A percentile compares a stretch with the other conserved stretches of the same genome.
phyloP scores from a whole-genome alignment of 768 basidiomycete species.

The Tulasnella sp. region DNA sequence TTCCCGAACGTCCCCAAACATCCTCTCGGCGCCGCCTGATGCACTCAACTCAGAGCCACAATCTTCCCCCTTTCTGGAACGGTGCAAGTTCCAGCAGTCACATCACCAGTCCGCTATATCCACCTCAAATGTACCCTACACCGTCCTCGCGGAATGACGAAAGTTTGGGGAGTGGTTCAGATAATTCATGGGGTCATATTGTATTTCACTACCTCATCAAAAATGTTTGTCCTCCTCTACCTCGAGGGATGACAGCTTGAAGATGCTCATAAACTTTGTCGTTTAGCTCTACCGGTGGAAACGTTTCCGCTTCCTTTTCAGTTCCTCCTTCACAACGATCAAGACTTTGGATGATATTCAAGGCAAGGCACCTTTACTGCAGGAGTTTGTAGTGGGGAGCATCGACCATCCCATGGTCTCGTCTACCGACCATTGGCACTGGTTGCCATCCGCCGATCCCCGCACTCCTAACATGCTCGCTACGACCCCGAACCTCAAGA shows the following conservation, averaged over 20 bases:
- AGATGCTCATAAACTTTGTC: background rate
- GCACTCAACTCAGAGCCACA: constrained; percentile 12
- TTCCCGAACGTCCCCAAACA: constrained; percentile 3
- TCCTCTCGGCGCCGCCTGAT: constrained; percentile 14
- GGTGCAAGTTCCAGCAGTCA: constrained; percentile 44
- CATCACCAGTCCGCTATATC: constrained; percentile 44
- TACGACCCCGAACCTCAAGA: constrained; percentile 22
- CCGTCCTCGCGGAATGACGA: constrained; percentile 35
- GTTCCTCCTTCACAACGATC: constrained; percentile 70
- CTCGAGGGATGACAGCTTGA: background rate
- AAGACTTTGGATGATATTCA: constrained; percentile 67
- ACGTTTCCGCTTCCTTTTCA: constrained; percentile 74
- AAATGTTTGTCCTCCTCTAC: constrained; percentile 22
- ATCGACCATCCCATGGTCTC: constrained; percentile 10
- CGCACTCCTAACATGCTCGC: background rate
- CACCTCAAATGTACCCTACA: constrained; percentile 42
- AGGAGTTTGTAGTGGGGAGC: constrained; percentile 61
- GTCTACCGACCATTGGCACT: constrained; percentile 23
- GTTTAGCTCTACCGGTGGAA: constrained; percentile 75
- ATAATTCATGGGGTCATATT: constrained; percentile 74
- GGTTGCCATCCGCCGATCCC: constrained; percentile 53
- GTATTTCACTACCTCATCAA: constrained; percentile 73
- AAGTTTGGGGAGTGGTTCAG: constrained; percentile 40
- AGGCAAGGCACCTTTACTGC: constrained; percentile 70
- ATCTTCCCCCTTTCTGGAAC: constrained; percentile 35